phyloP scores from a whole-genome alignment of 176 grass and related monocot genomes.

The Luzula sylvatica region DNA sequence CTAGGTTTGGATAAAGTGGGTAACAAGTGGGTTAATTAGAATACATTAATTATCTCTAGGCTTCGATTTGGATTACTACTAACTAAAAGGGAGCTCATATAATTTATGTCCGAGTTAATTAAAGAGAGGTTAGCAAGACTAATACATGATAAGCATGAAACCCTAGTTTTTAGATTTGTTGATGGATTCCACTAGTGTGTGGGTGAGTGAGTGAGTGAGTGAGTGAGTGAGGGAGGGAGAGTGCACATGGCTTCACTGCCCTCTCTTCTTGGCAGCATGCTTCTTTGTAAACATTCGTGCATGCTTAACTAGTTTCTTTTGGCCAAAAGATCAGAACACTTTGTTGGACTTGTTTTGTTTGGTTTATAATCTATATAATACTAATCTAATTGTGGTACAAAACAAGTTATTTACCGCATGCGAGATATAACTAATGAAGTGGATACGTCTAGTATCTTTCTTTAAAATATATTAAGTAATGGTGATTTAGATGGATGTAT shows the following conservation, averaged over 20 bases:
- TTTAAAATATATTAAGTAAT: neutral
- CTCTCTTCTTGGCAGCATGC: neutral
- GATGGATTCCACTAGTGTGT: conserved; percentile 17
- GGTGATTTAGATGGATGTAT: too few species aligned
- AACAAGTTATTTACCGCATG: neutral
- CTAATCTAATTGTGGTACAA: too few species aligned
- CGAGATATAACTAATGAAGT: neutral
- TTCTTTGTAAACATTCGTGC: conserved; percentile 6
- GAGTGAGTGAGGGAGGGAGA: neutral
- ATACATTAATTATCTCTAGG: neutral
- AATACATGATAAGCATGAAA: neutral
- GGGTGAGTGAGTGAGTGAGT: neutral
- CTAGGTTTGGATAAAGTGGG: too few species aligned
- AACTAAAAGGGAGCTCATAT: neutral
- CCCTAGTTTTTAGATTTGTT: conserved; percentile 9
- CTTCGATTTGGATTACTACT: neutral
- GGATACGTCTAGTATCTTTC: conserved; percentile 10
- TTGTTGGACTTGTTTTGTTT: too few species aligned
- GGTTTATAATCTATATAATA: too few species aligned
- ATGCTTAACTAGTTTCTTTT: conserved; percentile 2
- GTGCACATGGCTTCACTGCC: conserved; percentile 16
- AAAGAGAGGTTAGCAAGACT: neutral
- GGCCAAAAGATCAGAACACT: neutral
- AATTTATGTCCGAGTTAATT: too few species aligned
- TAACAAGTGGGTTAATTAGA: neutral